Percentiles rank a stretch among this genome's conserved stretches.
phyloP scores from a whole-genome alignment of 2,329 filamentous ascomycete species.

The Aspergillus tubingensis region DNA sequence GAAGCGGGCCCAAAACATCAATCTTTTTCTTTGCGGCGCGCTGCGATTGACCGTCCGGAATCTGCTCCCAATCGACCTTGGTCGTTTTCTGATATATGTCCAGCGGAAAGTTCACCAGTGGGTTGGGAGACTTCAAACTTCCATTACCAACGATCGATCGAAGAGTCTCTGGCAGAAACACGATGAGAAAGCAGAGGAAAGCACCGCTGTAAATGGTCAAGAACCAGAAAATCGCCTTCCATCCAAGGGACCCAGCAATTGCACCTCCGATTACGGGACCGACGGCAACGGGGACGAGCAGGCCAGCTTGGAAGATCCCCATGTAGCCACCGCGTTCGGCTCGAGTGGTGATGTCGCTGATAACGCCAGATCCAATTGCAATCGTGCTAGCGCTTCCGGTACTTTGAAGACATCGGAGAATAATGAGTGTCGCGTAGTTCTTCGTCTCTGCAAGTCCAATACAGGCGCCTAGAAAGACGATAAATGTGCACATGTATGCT shows the following conservation, averaged over 20 bases:
- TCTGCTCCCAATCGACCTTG: conserved; percentile 1
- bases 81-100: conserved; percentile 8
- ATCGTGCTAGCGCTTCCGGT: conserved; percentile 65
- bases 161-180: conserved; percentile 56
- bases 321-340: conserved; percentile 73
- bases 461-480: conserved; percentile 42
- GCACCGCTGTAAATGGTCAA: conserved; percentile 54
- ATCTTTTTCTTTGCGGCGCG: conserved; percentile 37
- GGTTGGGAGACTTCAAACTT: conserved; percentile 1
- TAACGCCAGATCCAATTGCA: conserved; percentile 69
- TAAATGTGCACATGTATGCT: conserved; percentile 60
- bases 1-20: conserved; percentile 50
- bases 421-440: conserved; percentile 37
- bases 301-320: conserved; percentile 63
- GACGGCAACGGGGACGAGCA: conserved; percentile 54
- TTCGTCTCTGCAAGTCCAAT: conserved; percentile 41
- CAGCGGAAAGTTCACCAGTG: conserved; percentile 7
- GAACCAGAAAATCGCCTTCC: conserved; percentile 72
- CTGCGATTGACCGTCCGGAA: not conserved
- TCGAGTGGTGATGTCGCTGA: conserved; percentile 70
- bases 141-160: conserved; percentile 43
- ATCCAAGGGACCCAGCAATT: conserved; percentile 64
- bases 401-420: conserved; percentile 41
- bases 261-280: conserved; percentile 66
- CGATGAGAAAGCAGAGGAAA: conserved; percentile 48